Base-by-base conservation (phyloP, 805 yeast genomes). In the Wickerhamomyces bisporus region DNA sequence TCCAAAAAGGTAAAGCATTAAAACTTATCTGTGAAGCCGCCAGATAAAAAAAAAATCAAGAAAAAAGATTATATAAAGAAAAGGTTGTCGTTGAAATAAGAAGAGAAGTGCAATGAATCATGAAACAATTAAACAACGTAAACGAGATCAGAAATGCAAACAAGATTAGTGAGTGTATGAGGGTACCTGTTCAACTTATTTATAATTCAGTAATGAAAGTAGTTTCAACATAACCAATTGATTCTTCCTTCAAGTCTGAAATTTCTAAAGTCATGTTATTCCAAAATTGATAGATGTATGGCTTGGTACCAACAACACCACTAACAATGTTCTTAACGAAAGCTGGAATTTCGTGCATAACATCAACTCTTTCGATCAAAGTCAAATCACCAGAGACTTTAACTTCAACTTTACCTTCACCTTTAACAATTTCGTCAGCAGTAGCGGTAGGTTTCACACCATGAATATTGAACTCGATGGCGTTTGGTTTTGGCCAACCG, bases 241-340 rank as follows among this genome's bases (percentile, higher is more conserved):
- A 94, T 30, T 61, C 60, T 56, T 82, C 91, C 34, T 62, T 56
- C 31, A 57, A 56, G 25, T 62, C 60, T 13, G 59, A 65, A 37
- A 66, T 52, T 45, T 63, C 68, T 43, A 85, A 65, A 6, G 66
- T 61, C 55, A 81, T 65, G 38, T 74, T 72, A 58, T 86, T 81
- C 59, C 82, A 75, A 66, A 77, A 93, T 67, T 93, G 98, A 65
- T 89, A 93, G 54, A 93, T 91, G 67, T 77, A 91, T n/a, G 98
- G 98, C 59, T 83, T 86, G 20, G 98, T 81, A 35, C 98, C 98
- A 13, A 93, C 93, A 38, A 91, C 94, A 41, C 95, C 96, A 45
- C 89, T 79, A 32, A 86, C 98, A 42, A 93, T 84, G 52, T 81
- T 84, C 66, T 91, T 93, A 49, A 93, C 95, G 63, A 93, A 88